Evolutionary conservation across 768 basidiomycete species (phyloP).

Genomic region (Calocybe cyanea): DNA sequence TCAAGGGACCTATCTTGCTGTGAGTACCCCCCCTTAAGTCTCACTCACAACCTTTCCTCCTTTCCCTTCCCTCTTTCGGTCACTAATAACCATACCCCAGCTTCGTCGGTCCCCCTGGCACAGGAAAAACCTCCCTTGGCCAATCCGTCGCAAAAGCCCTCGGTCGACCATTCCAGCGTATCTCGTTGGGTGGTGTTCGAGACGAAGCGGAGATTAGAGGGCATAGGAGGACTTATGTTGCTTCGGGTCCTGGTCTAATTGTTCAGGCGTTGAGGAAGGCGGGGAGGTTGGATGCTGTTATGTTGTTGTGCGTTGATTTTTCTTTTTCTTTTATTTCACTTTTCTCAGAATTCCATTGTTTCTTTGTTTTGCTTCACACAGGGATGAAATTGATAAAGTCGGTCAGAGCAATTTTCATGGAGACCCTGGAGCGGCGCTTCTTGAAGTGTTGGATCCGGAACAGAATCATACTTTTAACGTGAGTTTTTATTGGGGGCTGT

Average conservation of each 20-base stretch:
- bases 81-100: too few species aligned
- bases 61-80: too few species aligned
- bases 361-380: slow-evolving; percentile 14
- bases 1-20: slow-evolving; percentile 75
- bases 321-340: slow-evolving; percentile 7
- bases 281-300: slow-evolving; percentile 73
- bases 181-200: slow-evolving; percentile 87
- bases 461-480: slow-evolving; percentile 85
- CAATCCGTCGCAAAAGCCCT: slow-evolving; percentile 84
- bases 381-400: slow-evolving; percentile 92
- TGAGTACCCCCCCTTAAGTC: slow-evolving; percentile 22
- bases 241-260: slow-evolving; percentile 78
- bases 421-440: slow-evolving; percentile 83
- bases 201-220: slow-evolving; percentile 76
- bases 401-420: slow-evolving; percentile 87
- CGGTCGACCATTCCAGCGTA: slow-evolving; percentile 84
- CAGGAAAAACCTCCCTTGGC: slow-evolving; percentile 89
- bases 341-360: too few species aligned
- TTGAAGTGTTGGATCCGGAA: slow-evolving; percentile 93
- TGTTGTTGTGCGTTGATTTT: slow-evolving; percentile 54
- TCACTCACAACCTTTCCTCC: too few species aligned
- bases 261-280: slow-evolving; percentile 86
- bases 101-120: slow-evolving; percentile 89
- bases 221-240: slow-evolving; percentile 81
- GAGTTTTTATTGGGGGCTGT: too few species aligned